Conservation (phyloP, 225 moss, liverwort and hornwort genomes). For the Pleurozium schreberi region DNA sequence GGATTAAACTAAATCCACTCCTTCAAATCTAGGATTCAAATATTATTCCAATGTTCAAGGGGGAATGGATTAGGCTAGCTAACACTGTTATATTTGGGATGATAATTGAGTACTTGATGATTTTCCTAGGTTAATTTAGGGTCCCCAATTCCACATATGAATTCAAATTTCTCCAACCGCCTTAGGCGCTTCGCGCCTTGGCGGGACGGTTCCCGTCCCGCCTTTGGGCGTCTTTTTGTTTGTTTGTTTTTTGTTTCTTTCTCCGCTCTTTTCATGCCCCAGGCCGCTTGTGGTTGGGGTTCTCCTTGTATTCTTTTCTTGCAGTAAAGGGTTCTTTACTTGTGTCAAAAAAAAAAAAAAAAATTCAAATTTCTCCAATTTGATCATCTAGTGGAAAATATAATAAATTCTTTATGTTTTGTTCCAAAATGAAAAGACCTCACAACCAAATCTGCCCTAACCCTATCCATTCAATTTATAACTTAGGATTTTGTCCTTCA, state of each 20-base stretch:
- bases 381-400: background rate
- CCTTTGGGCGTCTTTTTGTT: too few species aligned
- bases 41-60: background rate
- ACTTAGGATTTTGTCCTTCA: background rate
- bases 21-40: rapidly evolving
- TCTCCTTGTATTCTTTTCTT: too few species aligned
- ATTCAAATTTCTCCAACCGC: background rate
- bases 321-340: too few species aligned
- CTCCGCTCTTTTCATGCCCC: too few species aligned
- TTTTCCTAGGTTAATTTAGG: background rate
- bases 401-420: background rate
- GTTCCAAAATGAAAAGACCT: background rate
- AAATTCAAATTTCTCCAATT: background rate
- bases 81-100: background rate
- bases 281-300: too few species aligned
- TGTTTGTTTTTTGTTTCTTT: too few species aligned
- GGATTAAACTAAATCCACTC: background rate
- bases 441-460: background rate
- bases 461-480: background rate
- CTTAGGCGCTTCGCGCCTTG: too few species aligned
- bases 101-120: background rate
- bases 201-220: too few species aligned
- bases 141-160: background rate
- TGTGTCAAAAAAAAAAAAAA: too few species aligned
- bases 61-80: background rate